phyloP scores from a whole-genome alignment of 257 asterid species.

The Lantana camara region DNA sequence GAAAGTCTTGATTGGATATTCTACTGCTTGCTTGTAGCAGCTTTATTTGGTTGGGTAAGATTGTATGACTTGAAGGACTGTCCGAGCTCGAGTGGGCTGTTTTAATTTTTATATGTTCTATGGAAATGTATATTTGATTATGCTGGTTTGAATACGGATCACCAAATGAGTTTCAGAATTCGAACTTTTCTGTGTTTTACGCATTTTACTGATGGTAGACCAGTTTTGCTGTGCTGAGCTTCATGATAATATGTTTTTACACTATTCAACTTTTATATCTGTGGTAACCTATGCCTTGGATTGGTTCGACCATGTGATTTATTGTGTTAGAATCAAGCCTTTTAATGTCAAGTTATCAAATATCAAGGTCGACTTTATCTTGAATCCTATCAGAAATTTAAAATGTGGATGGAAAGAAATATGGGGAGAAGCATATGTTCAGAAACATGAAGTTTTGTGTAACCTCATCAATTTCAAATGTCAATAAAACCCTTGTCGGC shows the following conservation, averaged over 20 bases:
- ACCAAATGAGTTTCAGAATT: neutral
- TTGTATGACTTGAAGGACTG: neutral
- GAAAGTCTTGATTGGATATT: neutral
- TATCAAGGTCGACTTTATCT: too few species aligned
- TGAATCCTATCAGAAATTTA: too few species aligned
- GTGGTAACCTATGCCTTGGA: too few species aligned
- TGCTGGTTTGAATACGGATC: neutral
- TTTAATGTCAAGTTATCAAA: too few species aligned
- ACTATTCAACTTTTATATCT: too few species aligned
- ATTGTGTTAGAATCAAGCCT: too few species aligned
- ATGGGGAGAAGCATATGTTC: too few species aligned
- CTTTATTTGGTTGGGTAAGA: slow-evolving; percentile 12
- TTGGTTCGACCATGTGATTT: too few species aligned
- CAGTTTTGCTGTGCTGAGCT: neutral
- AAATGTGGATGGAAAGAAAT: too few species aligned
- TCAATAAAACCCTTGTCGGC: too few species aligned
- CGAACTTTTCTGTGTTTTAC: neutral
- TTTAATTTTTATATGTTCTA: neutral
- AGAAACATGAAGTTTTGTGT: too few species aligned
- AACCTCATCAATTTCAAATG: too few species aligned
- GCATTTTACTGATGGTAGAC: neutral
- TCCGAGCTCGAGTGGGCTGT: neutral
- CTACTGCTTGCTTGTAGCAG: neutral
- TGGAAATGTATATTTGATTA: neutral
- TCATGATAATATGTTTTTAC: neutral